These are phyloP conservation scores for Curvularia sp. DNA, from an alignment of 2,329 filamentous ascomycete genomes.

Conservation along the genomic window DNA sequence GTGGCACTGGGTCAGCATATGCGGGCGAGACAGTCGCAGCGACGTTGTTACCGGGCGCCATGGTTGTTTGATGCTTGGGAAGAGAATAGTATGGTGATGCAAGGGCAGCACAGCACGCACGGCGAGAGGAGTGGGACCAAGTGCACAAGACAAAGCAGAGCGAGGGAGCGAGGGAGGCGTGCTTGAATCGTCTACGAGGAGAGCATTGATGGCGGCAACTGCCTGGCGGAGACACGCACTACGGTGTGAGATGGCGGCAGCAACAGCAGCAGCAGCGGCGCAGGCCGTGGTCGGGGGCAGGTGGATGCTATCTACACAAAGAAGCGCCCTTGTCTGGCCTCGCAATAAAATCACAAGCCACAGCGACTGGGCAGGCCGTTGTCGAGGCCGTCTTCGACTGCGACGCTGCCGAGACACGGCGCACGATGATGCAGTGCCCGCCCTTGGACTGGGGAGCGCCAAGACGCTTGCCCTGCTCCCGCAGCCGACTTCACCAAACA, in stretches of 20 bases:
- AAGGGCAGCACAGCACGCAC: conserved; percentile 12
- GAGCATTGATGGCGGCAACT: conserved; percentile 30
- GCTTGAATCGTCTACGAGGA: conserved; percentile 22
- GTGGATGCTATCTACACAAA: background rate
- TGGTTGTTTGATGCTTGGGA: conserved; percentile 15
- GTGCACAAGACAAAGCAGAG: conserved; percentile 7
- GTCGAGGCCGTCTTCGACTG: background rate
- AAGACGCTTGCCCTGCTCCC: conserved; percentile 19
- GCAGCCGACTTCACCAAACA: conserved; percentile 14
- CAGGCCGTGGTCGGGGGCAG: background rate
- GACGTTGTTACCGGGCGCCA: conserved; percentile 35
- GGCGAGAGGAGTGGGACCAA: conserved; percentile 9
- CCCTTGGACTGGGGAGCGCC: background rate
- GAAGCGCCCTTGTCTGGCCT: background rate
- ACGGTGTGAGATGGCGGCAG: conserved; percentile 1
- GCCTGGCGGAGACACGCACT: conserved; percentile 10
- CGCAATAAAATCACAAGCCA: background rate
- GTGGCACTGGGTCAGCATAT: conserved; percentile 34
- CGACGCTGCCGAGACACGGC: conserved; percentile 14
- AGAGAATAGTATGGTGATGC: conserved; percentile 5
- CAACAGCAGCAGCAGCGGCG: conserved; percentile 4
- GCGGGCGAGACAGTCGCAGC: conserved; percentile 1
- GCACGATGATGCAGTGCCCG: conserved; percentile 19
- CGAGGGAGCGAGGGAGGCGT: conserved; percentile 12
- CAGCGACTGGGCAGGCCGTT: background rate